A percentile compares a stretch with the other conserved stretches of the same genome.
Evolutionary conservation across 768 basidiomycete species (phyloP).

Genomic region (Tubosaeta brunneosetosa): DNA sequence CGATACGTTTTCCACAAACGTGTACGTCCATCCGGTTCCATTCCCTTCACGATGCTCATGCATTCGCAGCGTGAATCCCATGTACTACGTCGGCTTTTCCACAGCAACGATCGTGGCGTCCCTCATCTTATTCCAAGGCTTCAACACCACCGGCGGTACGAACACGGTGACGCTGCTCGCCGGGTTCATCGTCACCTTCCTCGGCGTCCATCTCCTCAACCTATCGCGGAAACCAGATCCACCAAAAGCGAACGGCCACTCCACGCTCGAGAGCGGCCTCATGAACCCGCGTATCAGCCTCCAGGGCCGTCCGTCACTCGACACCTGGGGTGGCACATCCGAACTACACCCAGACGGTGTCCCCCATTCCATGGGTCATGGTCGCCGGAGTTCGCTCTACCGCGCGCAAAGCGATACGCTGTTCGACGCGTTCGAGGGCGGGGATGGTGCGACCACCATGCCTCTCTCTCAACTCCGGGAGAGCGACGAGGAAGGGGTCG

Average conservation of each 20-base stretch:
- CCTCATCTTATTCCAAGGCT: conserved; percentile 94
- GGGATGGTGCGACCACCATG: conserved; percentile 31
- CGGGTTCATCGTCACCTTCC: conserved; percentile 90
- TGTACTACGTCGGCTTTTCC: conserved; percentile 97
- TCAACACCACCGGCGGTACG: conserved; percentile 80
- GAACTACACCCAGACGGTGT: conserved; percentile 27
- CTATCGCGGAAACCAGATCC: conserved; percentile 60
- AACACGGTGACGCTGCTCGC: conserved; percentile 84
- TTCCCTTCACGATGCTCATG: background rate
- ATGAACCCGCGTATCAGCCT: conserved; percentile 78
- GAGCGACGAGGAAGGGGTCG: conserved; percentile 53
- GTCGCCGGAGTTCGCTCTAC: conserved; percentile 61
- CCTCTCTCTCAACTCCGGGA: conserved; percentile 64
- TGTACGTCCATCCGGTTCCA: conserved; percentile 51
- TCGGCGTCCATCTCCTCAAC: conserved; percentile 94
- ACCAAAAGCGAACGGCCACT: conserved; percentile 41
- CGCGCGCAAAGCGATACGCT: conserved; percentile 61
- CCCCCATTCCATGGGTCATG: conserved; percentile 42
- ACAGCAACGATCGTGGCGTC: conserved; percentile 91
- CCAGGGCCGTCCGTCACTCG: conserved; percentile 75
- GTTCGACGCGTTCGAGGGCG: conserved; percentile 71
- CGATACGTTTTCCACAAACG: conserved; percentile 94
- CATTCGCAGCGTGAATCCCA: conserved; percentile 78
- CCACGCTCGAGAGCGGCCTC: conserved; percentile 59
- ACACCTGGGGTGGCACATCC: conserved; percentile 56